Conservation (phyloP, 257 asterid genomes). For the Striga asiatica region DNA sequence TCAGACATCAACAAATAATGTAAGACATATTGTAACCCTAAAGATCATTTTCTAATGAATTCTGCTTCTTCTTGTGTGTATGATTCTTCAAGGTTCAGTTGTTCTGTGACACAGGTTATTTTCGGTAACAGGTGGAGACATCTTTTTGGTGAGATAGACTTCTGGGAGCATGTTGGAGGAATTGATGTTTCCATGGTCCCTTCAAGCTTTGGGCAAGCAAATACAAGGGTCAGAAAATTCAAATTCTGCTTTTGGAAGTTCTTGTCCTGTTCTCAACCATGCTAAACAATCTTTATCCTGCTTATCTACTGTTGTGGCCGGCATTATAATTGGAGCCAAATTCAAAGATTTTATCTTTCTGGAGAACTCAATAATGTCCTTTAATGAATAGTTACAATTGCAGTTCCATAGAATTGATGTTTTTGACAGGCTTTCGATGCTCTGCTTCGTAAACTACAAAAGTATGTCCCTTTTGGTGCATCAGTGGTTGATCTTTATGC, state of each 20-base stretch:
- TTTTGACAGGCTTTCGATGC: slow-evolving; percentile 78
- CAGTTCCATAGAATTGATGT: not conserved
- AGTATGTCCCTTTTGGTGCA: slow-evolving; percentile 71
- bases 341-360: not conserved
- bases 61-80: not conserved
- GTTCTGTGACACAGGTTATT: slow-evolving; percentile 44
- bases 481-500: slow-evolving; percentile 93
- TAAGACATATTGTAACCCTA: slow-evolving; percentile 18
- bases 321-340: not conserved
- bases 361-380: not conserved
- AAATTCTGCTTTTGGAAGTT: not conserved
- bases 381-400: slow-evolving; percentile 2
- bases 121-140: slow-evolving; percentile 93
- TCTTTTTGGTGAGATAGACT: slow-evolving; percentile 80
- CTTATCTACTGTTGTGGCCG: not conserved
- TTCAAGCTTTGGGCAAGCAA: slow-evolving; percentile 94
- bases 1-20: slow-evolving; percentile 76
- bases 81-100: slow-evolving; percentile 5
- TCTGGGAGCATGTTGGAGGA: slow-evolving; percentile 98
- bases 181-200: slow-evolving; percentile 78
- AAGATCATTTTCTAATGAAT: not conserved
- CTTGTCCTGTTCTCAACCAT: slow-evolving; percentile 9
- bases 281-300: not conserved
- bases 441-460: slow-evolving; percentile 65
- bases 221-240: slow-evolving; percentile 57